These are phyloP conservation scores for Bruguiera gymnorhiza DNA, from an alignment of 345 rosid species.

Conservation along the genomic window DNA sequence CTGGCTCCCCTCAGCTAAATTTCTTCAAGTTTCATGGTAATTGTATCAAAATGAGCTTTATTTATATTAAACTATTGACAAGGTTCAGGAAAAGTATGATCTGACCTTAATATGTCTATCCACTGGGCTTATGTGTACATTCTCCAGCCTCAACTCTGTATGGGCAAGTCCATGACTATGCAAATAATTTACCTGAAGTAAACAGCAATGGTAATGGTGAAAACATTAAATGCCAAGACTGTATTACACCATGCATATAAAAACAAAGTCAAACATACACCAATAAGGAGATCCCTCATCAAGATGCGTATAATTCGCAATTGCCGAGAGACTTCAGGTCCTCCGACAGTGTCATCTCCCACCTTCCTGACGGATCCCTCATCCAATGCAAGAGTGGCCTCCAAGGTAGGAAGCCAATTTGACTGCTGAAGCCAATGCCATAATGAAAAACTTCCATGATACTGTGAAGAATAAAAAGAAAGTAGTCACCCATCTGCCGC, in stretches of 20 bases:
- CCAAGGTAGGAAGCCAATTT: slow-evolving; percentile 94
- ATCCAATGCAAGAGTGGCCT: slow-evolving; percentile 91
- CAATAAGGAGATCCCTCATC: slow-evolving; percentile 91
- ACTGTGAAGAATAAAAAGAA: slow-evolving; percentile 37
- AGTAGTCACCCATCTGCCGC: neutral
- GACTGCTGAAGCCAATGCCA: slow-evolving; percentile 95
- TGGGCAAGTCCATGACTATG: slow-evolving; percentile 98
- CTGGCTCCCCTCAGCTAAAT: too few species aligned
- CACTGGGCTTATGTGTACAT: slow-evolving; percentile 90
- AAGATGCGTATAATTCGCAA: slow-evolving; percentile 68
- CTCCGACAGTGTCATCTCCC: slow-evolving; percentile 94
- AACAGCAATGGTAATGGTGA: neutral
- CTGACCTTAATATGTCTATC: slow-evolving; percentile 92
- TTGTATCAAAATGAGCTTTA: neutral
- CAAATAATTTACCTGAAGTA: slow-evolving; percentile 83
- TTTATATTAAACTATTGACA: neutral
- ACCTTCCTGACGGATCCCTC: slow-evolving; percentile 80
- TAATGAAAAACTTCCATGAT: slow-evolving; percentile 91
- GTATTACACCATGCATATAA: neutral
- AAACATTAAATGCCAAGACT: neutral
- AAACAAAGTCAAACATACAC: slow-evolving; percentile 50
- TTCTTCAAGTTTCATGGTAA: too few species aligned
- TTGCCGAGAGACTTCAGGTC: slow-evolving; percentile 91
- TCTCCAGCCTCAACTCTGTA: slow-evolving; percentile 92
- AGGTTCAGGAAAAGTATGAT: slow-evolving; percentile 6